A percentile compares a stretch with the other conserved stretches of the same genome.
phyloP scores from a whole-genome alignment of 805 yeast species.

The Yarrowia alimentaria region DNA sequence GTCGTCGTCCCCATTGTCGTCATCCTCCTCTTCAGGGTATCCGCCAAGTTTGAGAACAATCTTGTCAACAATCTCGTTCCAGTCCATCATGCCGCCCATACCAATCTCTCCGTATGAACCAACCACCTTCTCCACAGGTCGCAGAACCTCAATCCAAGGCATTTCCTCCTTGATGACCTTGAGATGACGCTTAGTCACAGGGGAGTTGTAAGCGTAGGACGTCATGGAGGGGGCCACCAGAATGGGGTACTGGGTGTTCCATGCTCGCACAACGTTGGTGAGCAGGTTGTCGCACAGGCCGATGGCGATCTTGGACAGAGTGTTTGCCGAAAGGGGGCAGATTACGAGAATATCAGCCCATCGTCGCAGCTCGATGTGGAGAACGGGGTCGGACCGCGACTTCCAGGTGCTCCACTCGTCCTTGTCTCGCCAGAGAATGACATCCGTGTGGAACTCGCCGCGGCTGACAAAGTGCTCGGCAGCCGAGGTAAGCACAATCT shows the following conservation, averaged over 20 bases:
- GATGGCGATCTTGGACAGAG: conserved; percentile 80
- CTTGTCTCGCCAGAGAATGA: conserved; percentile 85
- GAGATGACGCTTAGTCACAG: conserved; percentile 81
- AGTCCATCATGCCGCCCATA: conserved; percentile 99
- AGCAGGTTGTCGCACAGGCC: conserved; percentile 91
- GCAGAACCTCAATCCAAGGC: conserved; percentile 92
- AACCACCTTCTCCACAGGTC: conserved; percentile 91
- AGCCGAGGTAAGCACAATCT: conserved; percentile 77
- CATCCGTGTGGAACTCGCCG: conserved; percentile 60
- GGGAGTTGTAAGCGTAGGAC: conserved; percentile 84
- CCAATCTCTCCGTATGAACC: conserved; percentile 96
- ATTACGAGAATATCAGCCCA: conserved; percentile 95
- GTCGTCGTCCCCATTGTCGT: conserved; percentile 48
- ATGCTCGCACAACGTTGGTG: conserved; percentile 87
- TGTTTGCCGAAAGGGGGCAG: conserved; percentile 94
- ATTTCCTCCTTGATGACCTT: conserved; percentile 77
- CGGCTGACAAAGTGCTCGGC: conserved; percentile 75
- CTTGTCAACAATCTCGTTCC: conserved; percentile 88
- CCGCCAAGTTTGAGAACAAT: conserved; percentile 70
- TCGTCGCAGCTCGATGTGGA: conserved; percentile 89
- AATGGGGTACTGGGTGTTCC: conserved; percentile 91
- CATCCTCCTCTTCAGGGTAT: conserved; percentile 56
- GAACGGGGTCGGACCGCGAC: conserved; percentile 78
- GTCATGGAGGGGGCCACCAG: conserved; percentile 95
- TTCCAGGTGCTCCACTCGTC: conserved; percentile 96